Conservation (phyloP, 2,329 filamentous ascomycete species). For the Cyphellophora europaea region DNA sequence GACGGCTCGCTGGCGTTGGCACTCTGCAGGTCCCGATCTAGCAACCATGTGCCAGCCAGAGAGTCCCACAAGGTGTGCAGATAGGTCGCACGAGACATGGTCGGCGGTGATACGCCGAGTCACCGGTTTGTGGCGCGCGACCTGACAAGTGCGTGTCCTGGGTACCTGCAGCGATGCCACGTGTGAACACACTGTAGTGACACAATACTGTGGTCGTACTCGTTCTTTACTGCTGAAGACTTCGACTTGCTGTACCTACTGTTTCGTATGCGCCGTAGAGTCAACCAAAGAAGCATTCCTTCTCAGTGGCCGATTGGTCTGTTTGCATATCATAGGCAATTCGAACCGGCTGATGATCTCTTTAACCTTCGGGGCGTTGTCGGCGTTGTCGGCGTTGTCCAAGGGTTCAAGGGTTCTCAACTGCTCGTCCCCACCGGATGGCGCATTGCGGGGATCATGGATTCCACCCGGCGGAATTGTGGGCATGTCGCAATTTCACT, state of each 20-base stretch:
- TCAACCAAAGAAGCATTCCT: too few species aligned
- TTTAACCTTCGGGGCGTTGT: too few species aligned
- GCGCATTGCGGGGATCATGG: too few species aligned
- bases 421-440: too few species aligned
- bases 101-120: constrained; percentile 1
- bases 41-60: constrained; percentile 23
- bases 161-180: background rate
- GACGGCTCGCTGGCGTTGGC: constrained; percentile 31
- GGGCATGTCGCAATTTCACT: too few species aligned
- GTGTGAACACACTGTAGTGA: background rate
- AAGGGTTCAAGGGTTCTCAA: too few species aligned
- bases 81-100: constrained; percentile 5
- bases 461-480: too few species aligned
- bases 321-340: too few species aligned
- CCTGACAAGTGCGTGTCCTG: constrained; percentile 8
- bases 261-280: constrained; percentile 2
- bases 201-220: background rate
- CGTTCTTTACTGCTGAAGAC: background rate
- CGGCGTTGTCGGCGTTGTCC: too few species aligned
- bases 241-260: constrained; percentile 1
- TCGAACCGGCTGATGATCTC: too few species aligned
- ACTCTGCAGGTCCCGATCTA: constrained; percentile 30
- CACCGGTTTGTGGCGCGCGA: constrained; percentile 12
- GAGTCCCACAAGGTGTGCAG: constrained; percentile 9
- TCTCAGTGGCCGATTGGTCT: too few species aligned